Conservation (phyloP, 768 basidiomycete species). For the Coprinopsis marcescibilis region DNA sequence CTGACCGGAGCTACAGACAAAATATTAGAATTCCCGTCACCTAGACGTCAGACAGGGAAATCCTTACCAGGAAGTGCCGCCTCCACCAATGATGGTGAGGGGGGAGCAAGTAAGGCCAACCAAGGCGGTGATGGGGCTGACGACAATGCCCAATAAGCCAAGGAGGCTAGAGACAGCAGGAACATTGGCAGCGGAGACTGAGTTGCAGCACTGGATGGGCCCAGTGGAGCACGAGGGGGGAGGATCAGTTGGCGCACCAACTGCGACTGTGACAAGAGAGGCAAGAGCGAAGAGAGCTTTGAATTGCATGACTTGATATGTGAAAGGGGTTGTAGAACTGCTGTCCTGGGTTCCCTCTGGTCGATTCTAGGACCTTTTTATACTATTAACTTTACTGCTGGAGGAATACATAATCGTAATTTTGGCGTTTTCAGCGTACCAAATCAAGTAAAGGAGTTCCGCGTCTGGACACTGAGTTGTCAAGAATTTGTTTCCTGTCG, state of each 20-base stretch:
- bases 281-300: neutral
- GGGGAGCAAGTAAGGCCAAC: constrained; percentile 16
- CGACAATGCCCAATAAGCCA: constrained; percentile 13
- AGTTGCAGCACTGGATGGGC: constrained; percentile 18
- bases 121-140: constrained; percentile 8
- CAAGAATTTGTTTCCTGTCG: too few species aligned
- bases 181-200: constrained; percentile 8
- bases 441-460: too few species aligned
- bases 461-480: too few species aligned
- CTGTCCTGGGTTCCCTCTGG: too few species aligned
- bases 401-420: too few species aligned
- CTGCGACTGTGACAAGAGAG: neutral
- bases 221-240: constrained; percentile 11
- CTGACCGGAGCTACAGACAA: constrained; percentile 10
- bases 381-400: too few species aligned
- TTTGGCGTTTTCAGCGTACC: too few species aligned
- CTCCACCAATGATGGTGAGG: constrained; percentile 12
- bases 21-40: neutral
- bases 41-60: neutral
- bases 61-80: constrained; percentile 13
- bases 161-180: constrained; percentile 6
- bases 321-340: too few species aligned
- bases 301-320: constrained; percentile 3
- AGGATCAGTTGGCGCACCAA: neutral
- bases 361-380: too few species aligned